Evolutionary conservation across 805 yeast species (phyloP).

Genomic region (Cyberlindnera maritima): DNA sequence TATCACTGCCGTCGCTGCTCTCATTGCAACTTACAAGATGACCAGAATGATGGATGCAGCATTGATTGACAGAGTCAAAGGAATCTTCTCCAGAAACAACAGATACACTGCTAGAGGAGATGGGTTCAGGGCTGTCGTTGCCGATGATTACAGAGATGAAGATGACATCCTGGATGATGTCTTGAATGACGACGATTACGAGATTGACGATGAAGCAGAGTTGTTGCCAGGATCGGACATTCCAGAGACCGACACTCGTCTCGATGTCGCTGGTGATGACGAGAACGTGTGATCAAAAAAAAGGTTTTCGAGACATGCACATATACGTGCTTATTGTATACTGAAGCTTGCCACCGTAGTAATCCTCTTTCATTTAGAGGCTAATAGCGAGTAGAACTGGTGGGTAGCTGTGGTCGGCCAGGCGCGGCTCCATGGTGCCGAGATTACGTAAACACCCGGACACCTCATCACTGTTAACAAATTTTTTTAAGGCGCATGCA

Average conservation of each 20-base stretch:
- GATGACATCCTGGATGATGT: slow-evolving; percentile 25
- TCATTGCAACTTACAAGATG: slow-evolving; percentile 30
- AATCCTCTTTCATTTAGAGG: no score
- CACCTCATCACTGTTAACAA: neutral
- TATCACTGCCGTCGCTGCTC: slow-evolving; percentile 33
- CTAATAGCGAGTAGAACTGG: no score
- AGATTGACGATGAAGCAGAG: slow-evolving; percentile 27
- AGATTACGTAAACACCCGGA: slow-evolving; percentile 3
- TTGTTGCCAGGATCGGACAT: slow-evolving; percentile 4
- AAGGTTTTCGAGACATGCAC: no score
- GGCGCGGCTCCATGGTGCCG: no score
- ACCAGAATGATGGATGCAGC: slow-evolving; percentile 25
- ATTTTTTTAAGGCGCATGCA: neutral
- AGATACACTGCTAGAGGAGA: slow-evolving; percentile 25
- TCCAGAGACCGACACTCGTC: slow-evolving; percentile 3
- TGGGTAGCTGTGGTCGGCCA: no score
- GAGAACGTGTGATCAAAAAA: neutral
- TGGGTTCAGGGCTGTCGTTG: slow-evolving; percentile 20
- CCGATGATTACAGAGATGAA: slow-evolving; percentile 25
- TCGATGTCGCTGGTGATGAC: slow-evolving; percentile 4
- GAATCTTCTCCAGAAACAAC: slow-evolving; percentile 18
- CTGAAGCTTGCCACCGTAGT: no score
- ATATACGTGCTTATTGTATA: no score
- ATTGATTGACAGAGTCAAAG: slow-evolving; percentile 16
- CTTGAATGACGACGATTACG: slow-evolving; percentile 25